These are phyloP conservation scores for Vigna trinervia DNA, from an alignment of 306 rosid genomes.

Conservation along the genomic window DNA sequence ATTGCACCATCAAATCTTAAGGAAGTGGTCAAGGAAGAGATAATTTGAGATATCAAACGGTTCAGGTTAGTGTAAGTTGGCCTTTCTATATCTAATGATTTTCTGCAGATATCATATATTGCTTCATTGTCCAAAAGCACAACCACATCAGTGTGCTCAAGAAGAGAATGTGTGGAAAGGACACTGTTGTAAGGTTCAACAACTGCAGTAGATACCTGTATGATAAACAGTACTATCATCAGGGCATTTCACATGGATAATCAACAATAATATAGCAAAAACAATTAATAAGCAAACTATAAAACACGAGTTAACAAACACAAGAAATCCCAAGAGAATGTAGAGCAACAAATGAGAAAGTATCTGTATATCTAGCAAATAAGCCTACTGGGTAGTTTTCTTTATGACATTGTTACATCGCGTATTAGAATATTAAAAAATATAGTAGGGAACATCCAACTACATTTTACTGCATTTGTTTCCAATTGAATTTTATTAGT, in stretches of 20 bases:
- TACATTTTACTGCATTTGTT: too few relatives aligned
- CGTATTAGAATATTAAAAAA: too few relatives aligned
- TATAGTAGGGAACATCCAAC: too few relatives aligned
- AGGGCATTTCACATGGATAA: slow-evolving; percentile 28
- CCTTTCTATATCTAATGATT: slow-evolving; percentile 77
- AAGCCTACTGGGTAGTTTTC: neutral
- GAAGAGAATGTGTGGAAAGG: slow-evolving; percentile 81
- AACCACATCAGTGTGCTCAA: slow-evolving; percentile 81
- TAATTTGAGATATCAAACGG: slow-evolving; percentile 72
- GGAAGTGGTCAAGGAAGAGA: slow-evolving; percentile 83
- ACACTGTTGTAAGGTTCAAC: slow-evolving; percentile 90
- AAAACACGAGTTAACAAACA: slow-evolving; percentile 9
- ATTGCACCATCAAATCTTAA: slow-evolving; percentile 86
- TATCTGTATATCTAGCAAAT: slow-evolving; percentile 5
- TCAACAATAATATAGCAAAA: neutral
- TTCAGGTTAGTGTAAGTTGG: slow-evolving; percentile 77
- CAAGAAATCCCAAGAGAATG: neutral
- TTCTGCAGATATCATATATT: slow-evolving; percentile 79
- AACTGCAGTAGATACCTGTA: slow-evolving; percentile 84
- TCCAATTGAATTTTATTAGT: neutral
- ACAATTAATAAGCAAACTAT: neutral
- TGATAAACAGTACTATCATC: slow-evolving; percentile 15
- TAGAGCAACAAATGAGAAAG: slow-evolving; percentile 20
- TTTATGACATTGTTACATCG: too few relatives aligned
- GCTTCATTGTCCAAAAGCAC: slow-evolving; percentile 88